Evolutionary conservation across 1,139 yeast species (phyloP), one percentile per base, ranked within the genome.

Genomic region (Hyphopichia burtonii): DNA sequence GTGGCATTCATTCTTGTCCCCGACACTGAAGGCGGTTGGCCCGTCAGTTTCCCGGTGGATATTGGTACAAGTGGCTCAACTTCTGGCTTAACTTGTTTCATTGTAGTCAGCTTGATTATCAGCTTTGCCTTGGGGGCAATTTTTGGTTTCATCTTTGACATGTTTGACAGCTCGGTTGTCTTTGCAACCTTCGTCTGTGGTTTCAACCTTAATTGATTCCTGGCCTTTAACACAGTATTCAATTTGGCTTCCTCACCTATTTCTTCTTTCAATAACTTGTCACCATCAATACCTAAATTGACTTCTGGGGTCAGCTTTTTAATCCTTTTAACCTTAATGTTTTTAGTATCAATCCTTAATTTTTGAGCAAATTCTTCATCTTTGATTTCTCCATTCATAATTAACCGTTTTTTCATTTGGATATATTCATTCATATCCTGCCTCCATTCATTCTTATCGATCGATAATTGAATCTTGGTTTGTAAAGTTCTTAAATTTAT

Each of bases 381-480:
- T 17, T 31, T 19, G 4, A 7, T 4, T 12, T 28, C 17, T 5
- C 22, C 34, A 5, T 3, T 11, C 22, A 31, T 9, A 17, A n/a
- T n/a, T 6, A 31, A 18, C 15, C 22, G 20, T 31, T 47, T 46
- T 28, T 41, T 45, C 42, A 47, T 39, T 37, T 47, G 47, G 33
- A 54, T 51, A 44, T 49, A 55, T 15, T 47, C 48, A 37, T 46
- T 48, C 38, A 59, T 45, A 44, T 55, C 54, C 37, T 46, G 49
- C 19, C 58, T 52, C 67, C 70, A 66, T 39, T 54, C 59, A 2
- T 51, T 50, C 39, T 58, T 58, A 36, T 56, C 52, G 2, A 48
- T 38, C 1, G 72, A 58, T 31, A 56, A 61, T 44, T 72, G 74
- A 37, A 70, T 48, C 38, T 56, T 55, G 11, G 63, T 52, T 43